phyloP scores from a whole-genome alignment of 495 filamentous ascomycete species.

The Xanthoparmelia taractica region DNA sequence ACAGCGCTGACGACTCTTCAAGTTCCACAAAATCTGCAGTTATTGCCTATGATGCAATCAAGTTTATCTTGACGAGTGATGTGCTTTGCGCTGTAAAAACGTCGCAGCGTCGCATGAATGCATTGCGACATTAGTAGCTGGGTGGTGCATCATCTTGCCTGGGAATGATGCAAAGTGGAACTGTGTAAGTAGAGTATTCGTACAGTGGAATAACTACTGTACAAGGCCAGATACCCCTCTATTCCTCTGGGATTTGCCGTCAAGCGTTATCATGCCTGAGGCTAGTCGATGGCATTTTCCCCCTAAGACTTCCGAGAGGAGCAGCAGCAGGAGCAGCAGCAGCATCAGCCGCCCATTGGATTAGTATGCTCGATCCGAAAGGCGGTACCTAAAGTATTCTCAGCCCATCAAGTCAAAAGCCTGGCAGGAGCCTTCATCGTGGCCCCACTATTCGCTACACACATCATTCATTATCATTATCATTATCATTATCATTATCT shows the following conservation, averaged over 20 bases:
- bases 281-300: background rate
- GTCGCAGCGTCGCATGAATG: conserved; percentile 5
- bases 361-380: background rate
- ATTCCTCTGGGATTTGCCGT: background rate
- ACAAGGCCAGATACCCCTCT: background rate
- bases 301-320: background rate
- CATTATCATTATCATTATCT: too few species aligned
- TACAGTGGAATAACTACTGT: background rate
- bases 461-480: too few species aligned
- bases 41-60: background rate
- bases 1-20: background rate
- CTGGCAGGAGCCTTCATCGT: too few species aligned
- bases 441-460: too few species aligned
- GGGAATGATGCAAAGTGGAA: background rate
- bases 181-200: background rate
- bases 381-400: too few species aligned
- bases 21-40: background rate
- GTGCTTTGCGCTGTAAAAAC: conserved; percentile 4
- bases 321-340: background rate
- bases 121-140: conserved; percentile 5
- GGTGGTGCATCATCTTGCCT: background rate
- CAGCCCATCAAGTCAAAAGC: too few species aligned
- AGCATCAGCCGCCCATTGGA: background rate
- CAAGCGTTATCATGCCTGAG: background rate
- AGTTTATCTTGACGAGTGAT: background rate